phyloP scores from a whole-genome alignment of 2,329 filamentous ascomycete species.

The Fusarium sp. region DNA sequence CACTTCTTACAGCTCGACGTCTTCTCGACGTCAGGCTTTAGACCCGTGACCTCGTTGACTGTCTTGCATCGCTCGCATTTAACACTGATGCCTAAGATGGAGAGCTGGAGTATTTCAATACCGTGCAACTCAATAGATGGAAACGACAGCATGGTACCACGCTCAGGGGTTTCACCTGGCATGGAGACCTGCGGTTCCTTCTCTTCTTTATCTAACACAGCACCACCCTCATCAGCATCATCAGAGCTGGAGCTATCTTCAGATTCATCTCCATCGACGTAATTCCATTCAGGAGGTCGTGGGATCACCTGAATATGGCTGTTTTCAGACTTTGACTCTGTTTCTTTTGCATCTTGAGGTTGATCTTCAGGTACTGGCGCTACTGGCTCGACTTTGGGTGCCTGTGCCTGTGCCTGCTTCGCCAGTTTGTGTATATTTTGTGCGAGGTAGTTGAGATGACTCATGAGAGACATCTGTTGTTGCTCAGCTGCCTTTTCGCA shows the following conservation, averaged over 20 bases:
- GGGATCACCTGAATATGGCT: slow-evolving; percentile 79
- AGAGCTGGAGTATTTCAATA: slow-evolving; percentile 80
- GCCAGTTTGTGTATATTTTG: slow-evolving; percentile 78
- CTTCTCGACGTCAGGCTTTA: slow-evolving; percentile 69
- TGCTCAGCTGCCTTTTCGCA: slow-evolving; percentile 67
- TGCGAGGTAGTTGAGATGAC: slow-evolving; percentile 79
- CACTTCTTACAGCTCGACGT: slow-evolving; percentile 70
- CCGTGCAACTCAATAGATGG: slow-evolving; percentile 81
- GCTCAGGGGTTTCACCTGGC: slow-evolving; percentile 60
- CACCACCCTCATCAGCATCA: slow-evolving; percentile 59
- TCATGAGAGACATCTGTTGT: slow-evolving; percentile 74
- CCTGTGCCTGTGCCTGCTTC: slow-evolving; percentile 66
- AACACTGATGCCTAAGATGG: slow-evolving; percentile 74
- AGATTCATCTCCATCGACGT: slow-evolving; percentile 59
- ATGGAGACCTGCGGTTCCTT: slow-evolving; percentile 35
- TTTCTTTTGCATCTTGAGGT: slow-evolving; percentile 1
- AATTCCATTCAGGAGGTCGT: slow-evolving; percentile 81
- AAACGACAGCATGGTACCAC: slow-evolving; percentile 82
- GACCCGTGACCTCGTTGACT: slow-evolving; percentile 73
- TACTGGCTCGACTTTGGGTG: slow-evolving; percentile 29
- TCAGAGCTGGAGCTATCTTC: slow-evolving; percentile 62
- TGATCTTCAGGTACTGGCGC: slow-evolving; percentile 24
- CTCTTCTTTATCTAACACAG: slow-evolving; percentile 51
- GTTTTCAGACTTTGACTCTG: slow-evolving; percentile 53
- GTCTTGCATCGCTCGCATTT: slow-evolving; percentile 87